Conservation (phyloP, 2,329 filamentous ascomycete genomes). For the Leptographium galeiforme region DNA sequence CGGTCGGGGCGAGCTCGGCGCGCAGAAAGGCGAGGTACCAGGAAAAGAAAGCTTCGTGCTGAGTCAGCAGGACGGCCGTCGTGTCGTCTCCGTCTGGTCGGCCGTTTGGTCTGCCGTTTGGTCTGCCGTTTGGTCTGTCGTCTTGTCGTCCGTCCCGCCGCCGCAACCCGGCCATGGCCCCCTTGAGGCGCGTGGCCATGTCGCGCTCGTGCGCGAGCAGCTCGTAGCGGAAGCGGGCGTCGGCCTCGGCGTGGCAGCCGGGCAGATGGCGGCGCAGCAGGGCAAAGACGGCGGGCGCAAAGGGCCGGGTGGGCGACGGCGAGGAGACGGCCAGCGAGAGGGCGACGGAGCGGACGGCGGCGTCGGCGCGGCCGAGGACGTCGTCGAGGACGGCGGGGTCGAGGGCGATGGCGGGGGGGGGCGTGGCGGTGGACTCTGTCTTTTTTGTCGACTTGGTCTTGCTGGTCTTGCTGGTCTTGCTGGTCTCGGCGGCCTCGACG, state of each 20-base stretch:
- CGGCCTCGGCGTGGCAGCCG: slow-evolving; percentile 67
- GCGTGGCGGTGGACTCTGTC: not conserved
- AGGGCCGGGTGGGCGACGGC: slow-evolving; percentile 58
- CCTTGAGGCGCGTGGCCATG: slow-evolving; percentile 63
- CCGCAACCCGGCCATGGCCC: slow-evolving; percentile 45
- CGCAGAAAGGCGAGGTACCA: slow-evolving; percentile 66
- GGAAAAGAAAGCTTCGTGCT: slow-evolving; percentile 50
- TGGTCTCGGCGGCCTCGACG: slow-evolving; percentile 9
- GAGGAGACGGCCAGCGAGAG: slow-evolving; percentile 70
- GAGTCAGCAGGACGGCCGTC: slow-evolving; percentile 19
- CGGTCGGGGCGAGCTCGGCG: slow-evolving; percentile 61
- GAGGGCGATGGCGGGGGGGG: slow-evolving; percentile 18
- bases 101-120: not conserved
- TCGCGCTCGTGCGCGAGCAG: slow-evolving; percentile 61
- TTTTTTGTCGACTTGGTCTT: too few species aligned
- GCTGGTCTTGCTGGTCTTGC: too few species aligned
- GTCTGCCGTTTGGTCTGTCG: not conserved
- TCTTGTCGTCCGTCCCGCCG: slow-evolving; percentile 18
- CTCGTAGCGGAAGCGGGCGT: slow-evolving; percentile 76
- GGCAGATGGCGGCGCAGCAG: slow-evolving; percentile 53
- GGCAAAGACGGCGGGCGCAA: slow-evolving; percentile 47
- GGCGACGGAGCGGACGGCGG: slow-evolving; percentile 62
- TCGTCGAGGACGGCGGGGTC: slow-evolving; percentile 32
- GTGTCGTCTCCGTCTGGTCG: not conserved
- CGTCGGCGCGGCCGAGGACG: slow-evolving; percentile 41